These are phyloP conservation scores for Ramichloridium luteum DNA, from an alignment of 2,329 filamentous ascomycete genomes.

Conservation along the genomic window DNA sequence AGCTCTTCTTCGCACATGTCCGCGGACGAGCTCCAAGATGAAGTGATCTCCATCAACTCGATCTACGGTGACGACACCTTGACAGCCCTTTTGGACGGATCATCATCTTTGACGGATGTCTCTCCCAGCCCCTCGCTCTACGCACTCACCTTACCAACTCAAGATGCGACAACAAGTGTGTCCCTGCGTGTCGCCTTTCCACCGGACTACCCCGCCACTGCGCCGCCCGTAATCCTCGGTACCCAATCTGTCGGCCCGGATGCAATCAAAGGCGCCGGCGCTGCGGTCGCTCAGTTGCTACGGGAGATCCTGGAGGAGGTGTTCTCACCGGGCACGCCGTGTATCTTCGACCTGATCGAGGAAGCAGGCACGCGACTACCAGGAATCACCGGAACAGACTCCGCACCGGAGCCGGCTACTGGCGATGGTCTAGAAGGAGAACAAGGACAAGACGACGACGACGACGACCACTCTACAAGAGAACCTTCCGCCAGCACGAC, in stretches of 20 bases:
- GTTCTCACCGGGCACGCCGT: conserved; percentile 64
- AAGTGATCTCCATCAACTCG: conserved; percentile 70
- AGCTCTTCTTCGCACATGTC: too few species aligned
- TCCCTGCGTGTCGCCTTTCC: conserved; percentile 55
- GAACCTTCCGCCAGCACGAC: background rate
- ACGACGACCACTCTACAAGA: too few species aligned
- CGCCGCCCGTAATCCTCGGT: conserved; percentile 59
- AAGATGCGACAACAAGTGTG: conserved; percentile 43
- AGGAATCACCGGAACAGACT: conserved; percentile 3
- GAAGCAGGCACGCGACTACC: conserved; percentile 23
- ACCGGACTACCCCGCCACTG: conserved; percentile 58
- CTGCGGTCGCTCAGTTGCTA: conserved; percentile 56
- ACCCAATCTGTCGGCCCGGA: conserved; percentile 64
- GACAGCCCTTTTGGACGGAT: conserved; percentile 5
- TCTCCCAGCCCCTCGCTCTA: conserved; percentile 33
- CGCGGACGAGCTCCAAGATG: conserved; percentile 49
- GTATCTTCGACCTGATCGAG: conserved; percentile 84
- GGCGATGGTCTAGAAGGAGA: background rate
- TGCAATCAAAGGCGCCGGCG: conserved; percentile 57
- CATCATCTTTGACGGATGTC: conserved; percentile 5
- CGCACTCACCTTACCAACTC: conserved; percentile 55
- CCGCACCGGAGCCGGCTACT: conserved; percentile 21
- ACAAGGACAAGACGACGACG: conserved; percentile 2
- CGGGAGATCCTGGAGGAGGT: conserved; percentile 53
- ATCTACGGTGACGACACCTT: conserved; percentile 66